phyloP scores from a whole-genome alignment of 176 grass and related monocot species.

The Carex myosuroides region DNA sequence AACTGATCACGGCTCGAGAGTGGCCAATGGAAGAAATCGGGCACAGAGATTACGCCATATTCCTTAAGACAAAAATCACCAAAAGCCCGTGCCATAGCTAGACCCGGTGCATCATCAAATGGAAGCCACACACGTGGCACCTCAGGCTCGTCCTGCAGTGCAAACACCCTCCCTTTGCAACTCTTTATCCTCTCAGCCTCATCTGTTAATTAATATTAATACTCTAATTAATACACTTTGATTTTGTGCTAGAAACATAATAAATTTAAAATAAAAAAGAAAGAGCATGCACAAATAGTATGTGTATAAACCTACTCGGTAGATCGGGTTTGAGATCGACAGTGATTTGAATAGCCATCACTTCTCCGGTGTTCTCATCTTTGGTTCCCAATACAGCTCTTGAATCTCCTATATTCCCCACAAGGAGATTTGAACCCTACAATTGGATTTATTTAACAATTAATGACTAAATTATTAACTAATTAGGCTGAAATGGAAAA shows the following conservation, averaged over 20 bases:
- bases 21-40: slow-evolving; percentile 86
- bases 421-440: slow-evolving; percentile 72
- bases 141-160: slow-evolving; percentile 91
- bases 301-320: slow-evolving; percentile 50
- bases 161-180: slow-evolving; percentile 91
- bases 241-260: background rate
- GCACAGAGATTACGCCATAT: slow-evolving; percentile 94
- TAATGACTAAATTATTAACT: background rate
- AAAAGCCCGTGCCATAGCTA: slow-evolving; percentile 92
- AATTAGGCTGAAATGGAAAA: background rate
- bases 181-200: slow-evolving; percentile 96
- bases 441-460: slow-evolving; percentile 6
- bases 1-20: slow-evolving; percentile 76
- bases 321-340: slow-evolving; percentile 97
- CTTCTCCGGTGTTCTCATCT: slow-evolving; percentile 31
- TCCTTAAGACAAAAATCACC: slow-evolving; percentile 98
- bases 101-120: slow-evolving; percentile 78
- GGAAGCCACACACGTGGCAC: slow-evolving; percentile 96
- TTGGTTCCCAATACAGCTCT: slow-evolving; percentile 83
- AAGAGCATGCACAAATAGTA: background rate
- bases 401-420: slow-evolving; percentile 93
- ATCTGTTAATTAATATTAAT: slow-evolving; percentile 26
- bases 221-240: background rate
- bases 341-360: slow-evolving; percentile 70
- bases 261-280: background rate